Base-by-base conservation (phyloP, 371 early-diverging fungal species). In the Syncephalastrum contaminatum region DNA sequence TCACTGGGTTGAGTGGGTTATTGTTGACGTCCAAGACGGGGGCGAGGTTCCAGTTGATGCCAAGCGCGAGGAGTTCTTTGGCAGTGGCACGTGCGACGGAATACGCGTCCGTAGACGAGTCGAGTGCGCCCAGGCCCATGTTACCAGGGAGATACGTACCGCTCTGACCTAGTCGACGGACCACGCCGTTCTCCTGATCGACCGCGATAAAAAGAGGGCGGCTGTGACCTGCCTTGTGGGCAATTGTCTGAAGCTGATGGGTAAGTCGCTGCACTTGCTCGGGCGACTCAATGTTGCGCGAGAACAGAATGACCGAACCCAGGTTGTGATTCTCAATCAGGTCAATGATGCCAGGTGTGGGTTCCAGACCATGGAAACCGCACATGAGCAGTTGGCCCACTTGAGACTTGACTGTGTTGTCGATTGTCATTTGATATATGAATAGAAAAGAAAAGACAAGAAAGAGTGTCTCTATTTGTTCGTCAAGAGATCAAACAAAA, bases 131-230 rank as follows among this genome's bases (percentile, higher is more conserved):
- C 8, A 75, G 49, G 1, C 68, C 72, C 76, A 79, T 79, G 47
- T 62, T 73, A 10, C 80, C 76, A 4, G 76, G 76, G 2, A 75
- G 46, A 63, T 73, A 79, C 0, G 76, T 75, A 3, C 69, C 74
- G 21, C 66, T 66, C 0, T 57, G 20, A 5, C 74, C 74, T 18
- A 79, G 57, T 7, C 76, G 76, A 18, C 74, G 74, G 0, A 79
- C 76, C 16, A 75, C 80, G 14, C 80, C 76, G 21, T 75, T 79
- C 48, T 79, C 80, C 59, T 79, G 80, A 50, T 79, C 80, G 2
- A 72, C 74, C 1, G 76, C 74, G 30, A 79, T 75, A 16, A 73
- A 58, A 5, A 79, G 53, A 0, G 80, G 76, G 1, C 70, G 66
- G 4, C 30, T 51, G 48, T 79, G 80, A 4, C 72, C 72, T 7